A percentile compares a stretch with the other conserved stretches of the same genome.
Conservation (phyloP, 1,284 basidiomycete genomes). For the Pyrrhoderma lamaoense region DNA sequence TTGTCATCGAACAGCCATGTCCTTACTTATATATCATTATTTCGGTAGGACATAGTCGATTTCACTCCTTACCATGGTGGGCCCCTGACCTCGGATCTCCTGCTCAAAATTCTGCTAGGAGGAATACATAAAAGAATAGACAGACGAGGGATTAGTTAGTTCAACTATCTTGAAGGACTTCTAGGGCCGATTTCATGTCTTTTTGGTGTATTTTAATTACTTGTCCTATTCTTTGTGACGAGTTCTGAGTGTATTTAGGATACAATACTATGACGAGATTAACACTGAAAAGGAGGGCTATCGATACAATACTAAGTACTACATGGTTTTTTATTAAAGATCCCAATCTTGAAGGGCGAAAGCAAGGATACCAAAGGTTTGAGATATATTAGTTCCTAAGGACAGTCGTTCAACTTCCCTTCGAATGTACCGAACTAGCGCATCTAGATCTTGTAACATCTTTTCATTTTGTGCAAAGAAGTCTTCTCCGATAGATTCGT, state of each 20-base stretch:
- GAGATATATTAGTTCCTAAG: slow-evolving; percentile 39
- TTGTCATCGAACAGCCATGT: neutral
- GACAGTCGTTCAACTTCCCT: slow-evolving; percentile 55
- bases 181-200: no score
- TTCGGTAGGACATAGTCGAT: slow-evolving; percentile 57
- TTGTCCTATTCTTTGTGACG: no score
- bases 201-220: neutral
- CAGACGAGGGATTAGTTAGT: slow-evolving; percentile 22
- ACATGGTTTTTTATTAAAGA: slow-evolving; percentile 25
- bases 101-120: slow-evolving; percentile 49
- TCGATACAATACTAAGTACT: no score
- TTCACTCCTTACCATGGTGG: slow-evolving; percentile 44
- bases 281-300: no score
- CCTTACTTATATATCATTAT: neutral
- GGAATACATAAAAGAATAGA: slow-evolving; percentile 53
- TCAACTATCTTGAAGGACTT: neutral
- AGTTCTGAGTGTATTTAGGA: no score
- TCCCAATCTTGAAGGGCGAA: slow-evolving; percentile 83
- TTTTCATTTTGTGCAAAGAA: slow-evolving; percentile 46
- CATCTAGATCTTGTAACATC: slow-evolving; percentile 62
- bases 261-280: no score
- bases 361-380: slow-evolving; percentile 65
- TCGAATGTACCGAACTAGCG: slow-evolving; percentile 58
- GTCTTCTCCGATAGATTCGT: slow-evolving; percentile 33
- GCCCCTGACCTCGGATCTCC: slow-evolving; percentile 33